Conservation (phyloP, 805 yeast species). For the Maudiozyma serrabonitensis region DNA sequence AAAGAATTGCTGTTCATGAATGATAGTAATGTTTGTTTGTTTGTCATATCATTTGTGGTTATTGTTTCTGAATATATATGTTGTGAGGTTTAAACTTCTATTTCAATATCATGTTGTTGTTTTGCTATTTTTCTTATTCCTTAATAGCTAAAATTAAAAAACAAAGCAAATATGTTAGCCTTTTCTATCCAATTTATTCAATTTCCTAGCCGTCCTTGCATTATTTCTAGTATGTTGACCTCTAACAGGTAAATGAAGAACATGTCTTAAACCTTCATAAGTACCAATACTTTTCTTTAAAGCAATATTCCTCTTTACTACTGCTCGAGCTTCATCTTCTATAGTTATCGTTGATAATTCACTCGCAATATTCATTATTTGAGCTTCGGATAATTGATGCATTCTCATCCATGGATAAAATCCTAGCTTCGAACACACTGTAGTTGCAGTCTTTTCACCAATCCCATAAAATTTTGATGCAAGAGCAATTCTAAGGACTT, state of each 20-base stretch:
- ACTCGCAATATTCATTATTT: conserved; percentile 74
- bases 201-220: conserved; percentile 79
- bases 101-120: too few relatives aligned
- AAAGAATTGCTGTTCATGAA: too few relatives aligned
- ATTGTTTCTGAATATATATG: too few relatives aligned
- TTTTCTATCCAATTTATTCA: conserved; percentile 67
- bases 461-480: conserved; percentile 79
- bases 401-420: conserved; percentile 89
- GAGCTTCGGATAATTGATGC: conserved; percentile 86
- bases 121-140: too few relatives aligned
- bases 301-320: conserved; percentile 66
- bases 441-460: conserved; percentile 63
- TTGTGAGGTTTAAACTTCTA: too few relatives aligned
- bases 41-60: too few relatives aligned
- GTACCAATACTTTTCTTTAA: conserved; percentile 75
- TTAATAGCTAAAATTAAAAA: too few relatives aligned
- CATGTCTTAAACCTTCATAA: conserved; percentile 83
- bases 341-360: conserved; percentile 76
- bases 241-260: conserved; percentile 67
- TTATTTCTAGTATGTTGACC: conserved; percentile 92
- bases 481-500: conserved; percentile 45
- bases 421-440: conserved; percentile 78
- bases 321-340: conserved; percentile 69
- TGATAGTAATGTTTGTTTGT: too few relatives aligned
- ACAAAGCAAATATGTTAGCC: conserved; percentile 18